A percentile compares a stretch with the other conserved stretches of the same genome.
Conservation (phyloP, 139 green algal genomes). For the Nannochloris sp. region DNA sequence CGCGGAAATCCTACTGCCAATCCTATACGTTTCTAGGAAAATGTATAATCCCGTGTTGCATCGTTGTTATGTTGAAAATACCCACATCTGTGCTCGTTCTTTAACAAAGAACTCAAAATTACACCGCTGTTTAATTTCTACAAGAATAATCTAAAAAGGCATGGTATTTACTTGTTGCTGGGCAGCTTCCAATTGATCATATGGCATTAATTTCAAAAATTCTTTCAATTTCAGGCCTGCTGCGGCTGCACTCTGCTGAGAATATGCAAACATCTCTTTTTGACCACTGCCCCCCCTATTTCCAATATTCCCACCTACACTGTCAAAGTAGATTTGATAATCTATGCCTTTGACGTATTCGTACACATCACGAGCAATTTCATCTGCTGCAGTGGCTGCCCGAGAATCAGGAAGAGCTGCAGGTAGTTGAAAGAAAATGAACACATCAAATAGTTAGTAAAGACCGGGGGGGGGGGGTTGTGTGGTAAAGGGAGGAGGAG, state of each 20-base stretch:
- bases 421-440: too few species aligned
- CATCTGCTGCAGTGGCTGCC: background rate
- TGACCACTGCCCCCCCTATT: slow-evolving; percentile 12
- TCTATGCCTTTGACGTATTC: slow-evolving; percentile 32
- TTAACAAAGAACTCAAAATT: background rate
- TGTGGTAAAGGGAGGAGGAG: too few species aligned
- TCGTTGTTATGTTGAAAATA: background rate
- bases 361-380: slow-evolving; percentile 21
- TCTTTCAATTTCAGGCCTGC: slow-evolving; percentile 29
- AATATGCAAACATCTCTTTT: slow-evolving; percentile 39
- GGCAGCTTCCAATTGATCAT: slow-evolving; percentile 35
- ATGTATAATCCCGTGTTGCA: background rate
- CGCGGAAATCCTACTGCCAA: background rate
- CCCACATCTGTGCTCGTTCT: background rate
- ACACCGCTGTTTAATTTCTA: slow-evolving; percentile 2
- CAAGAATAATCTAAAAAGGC: slow-evolving; percentile 3
- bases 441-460: too few species aligned
- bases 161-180: slow-evolving; percentile 9
- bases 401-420: background rate
- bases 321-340: slow-evolving; percentile 41
- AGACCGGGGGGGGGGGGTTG: too few species aligned
- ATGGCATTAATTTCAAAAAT: slow-evolving; percentile 38
- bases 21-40: background rate
- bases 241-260: slow-evolving; percentile 5
- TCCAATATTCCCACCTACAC: slow-evolving; percentile 6